Percentiles rank a stretch among this genome's conserved stretches.
Evolutionary conservation across 1,284 basidiomycete genomes (phyloP).

Genomic region (Peniophora sp.): DNA sequence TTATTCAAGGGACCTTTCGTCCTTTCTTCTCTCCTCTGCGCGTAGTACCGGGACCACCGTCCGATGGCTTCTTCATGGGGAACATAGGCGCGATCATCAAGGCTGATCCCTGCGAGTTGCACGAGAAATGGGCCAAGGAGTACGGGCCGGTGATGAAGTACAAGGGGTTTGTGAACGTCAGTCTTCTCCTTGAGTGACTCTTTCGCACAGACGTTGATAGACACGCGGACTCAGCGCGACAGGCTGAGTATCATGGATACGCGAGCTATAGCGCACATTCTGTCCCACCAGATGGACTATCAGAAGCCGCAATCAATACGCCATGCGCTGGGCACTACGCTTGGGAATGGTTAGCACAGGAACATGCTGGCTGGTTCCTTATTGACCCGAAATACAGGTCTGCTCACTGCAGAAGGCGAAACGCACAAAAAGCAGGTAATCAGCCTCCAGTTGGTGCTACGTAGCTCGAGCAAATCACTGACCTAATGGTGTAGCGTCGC

Average conservation of each 20-base stretch:
- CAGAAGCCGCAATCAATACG: slow-evolving; percentile 34
- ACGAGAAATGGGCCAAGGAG: neutral
- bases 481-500: slow-evolving; percentile 15
- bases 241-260: slow-evolving; percentile 27
- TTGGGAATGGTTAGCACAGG: slow-evolving; percentile 35
- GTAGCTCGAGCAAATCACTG: neutral
- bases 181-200: neutral
- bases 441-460: neutral
- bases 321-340: slow-evolving; percentile 26
- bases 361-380: neutral
- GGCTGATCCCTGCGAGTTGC: neutral
- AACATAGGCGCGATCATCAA: neutral
- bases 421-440: slow-evolving; percentile 42
- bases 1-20: neutral
- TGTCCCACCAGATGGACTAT: slow-evolving; percentile 37
- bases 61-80: neutral
- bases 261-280: slow-evolving; percentile 41
- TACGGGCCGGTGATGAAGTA: slow-evolving; percentile 1
- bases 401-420: slow-evolving; percentile 37
- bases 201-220: neutral
- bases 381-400: too few species aligned
- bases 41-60: neutral
- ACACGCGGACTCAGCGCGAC: neutral
- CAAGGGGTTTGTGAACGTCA: neutral
- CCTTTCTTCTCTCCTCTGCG: neutral